A percentile compares a stretch with the other conserved stretches of the same genome.
phyloP scores from a whole-genome alignment of 345 rosid genomes.

The Salix exigua region DNA sequence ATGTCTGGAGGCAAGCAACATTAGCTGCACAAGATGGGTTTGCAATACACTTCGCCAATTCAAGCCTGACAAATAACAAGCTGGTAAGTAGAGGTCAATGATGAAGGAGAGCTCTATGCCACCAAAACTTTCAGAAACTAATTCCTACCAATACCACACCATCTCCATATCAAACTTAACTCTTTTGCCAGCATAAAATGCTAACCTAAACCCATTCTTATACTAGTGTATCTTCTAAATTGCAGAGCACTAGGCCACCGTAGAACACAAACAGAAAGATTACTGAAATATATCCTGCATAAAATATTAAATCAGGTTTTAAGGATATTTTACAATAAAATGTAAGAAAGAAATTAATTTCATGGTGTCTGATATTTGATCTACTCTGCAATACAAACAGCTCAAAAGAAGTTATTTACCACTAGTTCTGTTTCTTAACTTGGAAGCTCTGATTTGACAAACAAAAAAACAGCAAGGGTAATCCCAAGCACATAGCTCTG shows the following conservation, averaged over 20 bases:
- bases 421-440: neutral
- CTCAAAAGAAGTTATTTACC: neutral
- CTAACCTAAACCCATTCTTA: neutral
- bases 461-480: neutral
- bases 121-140: neutral
- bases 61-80: constrained; percentile 50
- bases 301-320: neutral
- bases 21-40: constrained; percentile 94
- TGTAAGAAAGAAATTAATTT: neutral
- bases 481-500: neutral
- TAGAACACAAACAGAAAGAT: neutral
- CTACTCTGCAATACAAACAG: neutral
- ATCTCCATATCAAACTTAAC: neutral
- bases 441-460: neutral
- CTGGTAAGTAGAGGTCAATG: neutral
- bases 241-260: neutral
- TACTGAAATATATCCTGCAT: too few relatives aligned
- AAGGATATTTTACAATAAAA: neutral
- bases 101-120: neutral
- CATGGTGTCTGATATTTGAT: neutral
- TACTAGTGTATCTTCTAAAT: neutral
- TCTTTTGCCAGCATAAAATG: too few relatives aligned
- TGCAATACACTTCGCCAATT: constrained; percentile 84
- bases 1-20: constrained; percentile 90
- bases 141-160: neutral